Conservation (phyloP, 1,139 yeast genomes). For the Keqinozyma sinolaborantium region DNA sequence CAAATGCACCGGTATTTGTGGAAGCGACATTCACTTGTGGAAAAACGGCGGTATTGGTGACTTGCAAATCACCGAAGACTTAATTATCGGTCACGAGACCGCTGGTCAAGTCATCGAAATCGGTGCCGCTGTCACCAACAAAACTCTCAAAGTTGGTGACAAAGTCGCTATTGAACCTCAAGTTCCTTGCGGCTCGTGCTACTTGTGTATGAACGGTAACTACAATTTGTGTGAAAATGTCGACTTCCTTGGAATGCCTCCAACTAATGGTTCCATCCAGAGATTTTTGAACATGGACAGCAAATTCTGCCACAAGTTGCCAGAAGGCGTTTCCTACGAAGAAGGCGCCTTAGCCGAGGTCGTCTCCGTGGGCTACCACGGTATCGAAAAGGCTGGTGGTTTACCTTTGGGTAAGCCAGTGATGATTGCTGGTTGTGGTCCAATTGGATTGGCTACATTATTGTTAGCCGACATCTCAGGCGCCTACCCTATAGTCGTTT, state of each 20-base stretch:
- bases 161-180: conserved; percentile 48
- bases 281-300: conserved; percentile 15
- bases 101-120: conserved; percentile 26
- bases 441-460: conserved; percentile 83
- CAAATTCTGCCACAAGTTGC: conserved; percentile 18
- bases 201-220: conserved; percentile 64
- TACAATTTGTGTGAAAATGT: conserved; percentile 59
- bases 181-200: conserved; percentile 65
- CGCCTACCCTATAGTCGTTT: conserved; percentile 63
- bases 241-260: conserved; percentile 16
- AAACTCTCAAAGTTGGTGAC: conserved; percentile 24
- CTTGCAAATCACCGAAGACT: conserved; percentile 19
- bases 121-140: conserved; percentile 21
- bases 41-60: conserved; percentile 30
- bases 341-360: conserved; percentile 34
- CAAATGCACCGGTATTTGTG: conserved; percentile 39
- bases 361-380: conserved; percentile 29
- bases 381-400: conserved; percentile 35
- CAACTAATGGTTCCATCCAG: conserved; percentile 13
- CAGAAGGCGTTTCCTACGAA: conserved; percentile 24
- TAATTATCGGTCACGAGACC: conserved; percentile 31
- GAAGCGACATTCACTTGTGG: conserved; percentile 33
- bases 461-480: conserved; percentile 81
- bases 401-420: conserved; percentile 71
- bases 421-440: conserved; percentile 89